Evolutionary conservation across 371 early-diverging fungal genomes (phyloP).

Genomic region (Parasitella parasitica): DNA sequence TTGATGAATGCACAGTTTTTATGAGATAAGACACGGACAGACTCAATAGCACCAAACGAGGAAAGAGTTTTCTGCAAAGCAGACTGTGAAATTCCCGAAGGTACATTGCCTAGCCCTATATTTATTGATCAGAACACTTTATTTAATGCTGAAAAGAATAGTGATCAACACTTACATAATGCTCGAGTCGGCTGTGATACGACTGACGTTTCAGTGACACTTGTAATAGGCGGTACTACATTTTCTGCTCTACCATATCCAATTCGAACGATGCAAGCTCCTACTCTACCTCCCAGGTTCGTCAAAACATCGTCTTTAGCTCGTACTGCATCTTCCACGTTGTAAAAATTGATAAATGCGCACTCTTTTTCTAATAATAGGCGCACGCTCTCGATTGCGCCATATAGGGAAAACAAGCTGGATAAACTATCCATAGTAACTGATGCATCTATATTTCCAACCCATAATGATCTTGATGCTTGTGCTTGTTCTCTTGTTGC

Average conservation of each 20-base stretch:
- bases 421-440: conserved; percentile 77
- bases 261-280: conserved; percentile 76
- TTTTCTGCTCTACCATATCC: conserved; percentile 89
- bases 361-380: conserved; percentile 95
- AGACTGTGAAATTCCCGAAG: conserved; percentile 72
- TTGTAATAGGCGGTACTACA: conserved; percentile 25
- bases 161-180: conserved; percentile 41
- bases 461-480: conserved; percentile 89
- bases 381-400: conserved; percentile 89
- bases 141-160: no score
- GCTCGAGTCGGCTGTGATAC: conserved; percentile 43
- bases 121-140: neutral
- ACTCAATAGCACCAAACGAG: conserved; percentile 86
- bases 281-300: conserved; percentile 71
- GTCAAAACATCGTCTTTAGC: conserved; percentile 87
- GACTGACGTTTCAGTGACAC: conserved; percentile 5
- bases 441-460: conserved; percentile 88
- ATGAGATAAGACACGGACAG: conserved; percentile 93
- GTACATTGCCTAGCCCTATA: conserved; percentile 92
- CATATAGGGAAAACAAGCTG: conserved; percentile 80
- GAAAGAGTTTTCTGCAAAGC: conserved; percentile 74
- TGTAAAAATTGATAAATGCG: conserved; percentile 89
- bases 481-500: conserved; percentile 2
- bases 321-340: conserved; percentile 82
- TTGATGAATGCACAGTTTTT: conserved; percentile 98